phyloP scores from a whole-genome alignment of 306 rosid genomes.

The Glycine tomentella region DNA sequence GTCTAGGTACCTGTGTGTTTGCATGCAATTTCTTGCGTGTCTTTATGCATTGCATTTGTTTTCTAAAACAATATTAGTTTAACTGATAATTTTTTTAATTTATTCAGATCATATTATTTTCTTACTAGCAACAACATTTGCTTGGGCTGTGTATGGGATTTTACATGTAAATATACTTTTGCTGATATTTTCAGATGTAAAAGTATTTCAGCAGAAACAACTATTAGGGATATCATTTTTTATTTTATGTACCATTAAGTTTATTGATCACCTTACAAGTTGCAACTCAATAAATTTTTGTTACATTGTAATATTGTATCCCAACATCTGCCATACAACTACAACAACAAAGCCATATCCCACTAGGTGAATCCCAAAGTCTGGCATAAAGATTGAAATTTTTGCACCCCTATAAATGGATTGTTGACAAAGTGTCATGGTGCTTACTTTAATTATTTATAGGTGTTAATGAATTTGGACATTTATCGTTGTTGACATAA shows the following conservation, averaged over 20 bases:
- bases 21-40: constrained; percentile 21
- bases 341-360: background rate
- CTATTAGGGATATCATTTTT: constrained; percentile 5
- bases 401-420: constrained; percentile 3
- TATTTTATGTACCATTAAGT: constrained; percentile 27
- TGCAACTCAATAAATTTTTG: background rate
- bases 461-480: constrained; percentile 22
- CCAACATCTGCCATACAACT: background rate
- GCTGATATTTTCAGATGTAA: constrained; percentile 19
- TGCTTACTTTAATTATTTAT: constrained; percentile 8
- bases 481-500: constrained; percentile 4
- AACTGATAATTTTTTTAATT: constrained; percentile 32
- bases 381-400: constrained; percentile 26
- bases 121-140: background rate
- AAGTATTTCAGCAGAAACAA: constrained; percentile 30
- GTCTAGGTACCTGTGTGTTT: constrained; percentile 8
- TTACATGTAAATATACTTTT: constrained; percentile 10
- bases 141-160: background rate
- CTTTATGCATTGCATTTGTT: constrained; percentile 20
- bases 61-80: constrained; percentile 12
- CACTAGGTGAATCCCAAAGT: constrained; percentile 10
- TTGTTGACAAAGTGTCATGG: constrained; percentile 25
- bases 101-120: background rate
- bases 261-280: constrained; percentile 12
- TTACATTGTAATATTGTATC: constrained; percentile 40